Percentiles rank a stretch among this genome's conserved stretches.
These are phyloP conservation scores for Eucalyptus globulus DNA, from an alignment of 345 rosid species.

Conservation along the genomic window DNA sequence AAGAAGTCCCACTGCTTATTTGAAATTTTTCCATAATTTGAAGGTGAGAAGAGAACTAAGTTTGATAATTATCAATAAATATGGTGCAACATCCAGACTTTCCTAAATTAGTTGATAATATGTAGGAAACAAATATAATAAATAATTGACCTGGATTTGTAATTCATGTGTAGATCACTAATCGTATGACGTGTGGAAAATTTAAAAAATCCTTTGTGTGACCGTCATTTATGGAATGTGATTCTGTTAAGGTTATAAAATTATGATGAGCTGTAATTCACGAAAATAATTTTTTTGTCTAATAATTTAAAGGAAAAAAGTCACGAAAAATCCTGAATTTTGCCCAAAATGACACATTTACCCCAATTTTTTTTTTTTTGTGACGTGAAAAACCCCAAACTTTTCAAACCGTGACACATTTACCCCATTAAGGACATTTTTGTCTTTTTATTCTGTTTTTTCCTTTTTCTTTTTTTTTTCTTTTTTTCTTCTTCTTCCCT, in stretches of 20 bases:
- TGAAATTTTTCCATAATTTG: neutral
- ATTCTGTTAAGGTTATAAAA: neutral
- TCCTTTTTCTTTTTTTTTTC: too few relatives aligned
- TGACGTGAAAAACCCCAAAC: too few relatives aligned
- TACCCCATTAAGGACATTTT: too few relatives aligned
- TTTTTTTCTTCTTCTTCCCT: too few relatives aligned
- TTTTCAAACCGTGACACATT: too few relatives aligned
- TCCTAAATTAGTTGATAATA: neutral
- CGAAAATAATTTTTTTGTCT: neutral
- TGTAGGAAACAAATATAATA: neutral
- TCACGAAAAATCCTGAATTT: too few relatives aligned
- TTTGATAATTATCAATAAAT: neutral
- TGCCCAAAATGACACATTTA: too few relatives aligned
- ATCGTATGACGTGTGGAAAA: neutral
- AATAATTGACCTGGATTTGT: too few relatives aligned
- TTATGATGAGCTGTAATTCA: neutral
- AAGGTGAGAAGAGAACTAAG: neutral
- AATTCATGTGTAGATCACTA: neutral
- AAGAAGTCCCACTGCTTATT: neutral
- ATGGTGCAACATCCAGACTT: neutral
- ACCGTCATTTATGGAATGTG: neutral
- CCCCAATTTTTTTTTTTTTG: too few relatives aligned
- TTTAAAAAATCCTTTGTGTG: neutral
- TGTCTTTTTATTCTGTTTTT: too few relatives aligned
- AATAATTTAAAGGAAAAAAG: neutral